Evolutionary conservation across 2,329 filamentous ascomycete genomes (phyloP).

Genomic region (Madurella mycetomatis): DNA sequence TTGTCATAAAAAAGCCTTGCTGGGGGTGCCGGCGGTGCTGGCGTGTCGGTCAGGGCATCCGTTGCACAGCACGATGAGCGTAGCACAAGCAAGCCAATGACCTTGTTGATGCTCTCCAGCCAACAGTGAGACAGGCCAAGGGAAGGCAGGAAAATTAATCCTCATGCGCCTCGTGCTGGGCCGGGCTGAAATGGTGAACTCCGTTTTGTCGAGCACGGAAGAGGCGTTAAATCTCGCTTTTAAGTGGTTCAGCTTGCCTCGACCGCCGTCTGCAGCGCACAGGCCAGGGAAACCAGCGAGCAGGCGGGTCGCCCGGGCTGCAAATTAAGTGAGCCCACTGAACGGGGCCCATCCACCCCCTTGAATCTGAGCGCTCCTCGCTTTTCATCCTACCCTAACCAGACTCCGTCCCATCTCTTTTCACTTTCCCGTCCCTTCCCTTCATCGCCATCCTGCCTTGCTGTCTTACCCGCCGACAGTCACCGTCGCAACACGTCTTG

Average conservation of each 20-base stretch:
- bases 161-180: neutral
- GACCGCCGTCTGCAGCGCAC: neutral
- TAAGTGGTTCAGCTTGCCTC: neutral
- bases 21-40: too few species aligned
- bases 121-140: too few species aligned
- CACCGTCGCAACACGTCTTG: neutral
- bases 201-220: neutral
- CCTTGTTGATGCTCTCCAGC: too few species aligned
- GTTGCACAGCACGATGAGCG: too few species aligned
- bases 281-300: neutral
- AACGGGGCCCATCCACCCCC: neutral
- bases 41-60: too few species aligned
- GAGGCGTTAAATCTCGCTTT: neutral
- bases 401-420: slow-evolving; percentile 1
- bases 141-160: neutral
- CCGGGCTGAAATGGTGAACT: neutral
- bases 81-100: too few species aligned
- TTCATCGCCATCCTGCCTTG: neutral
- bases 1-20: too few species aligned
- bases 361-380: neutral
- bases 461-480: neutral
- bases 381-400: neutral
- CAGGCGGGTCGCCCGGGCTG: neutral
- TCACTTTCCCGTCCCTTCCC: slow-evolving; percentile 6
- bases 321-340: neutral